phyloP scores from a whole-genome alignment of 257 asterid genomes.

The Solanum pinnatisectum region DNA sequence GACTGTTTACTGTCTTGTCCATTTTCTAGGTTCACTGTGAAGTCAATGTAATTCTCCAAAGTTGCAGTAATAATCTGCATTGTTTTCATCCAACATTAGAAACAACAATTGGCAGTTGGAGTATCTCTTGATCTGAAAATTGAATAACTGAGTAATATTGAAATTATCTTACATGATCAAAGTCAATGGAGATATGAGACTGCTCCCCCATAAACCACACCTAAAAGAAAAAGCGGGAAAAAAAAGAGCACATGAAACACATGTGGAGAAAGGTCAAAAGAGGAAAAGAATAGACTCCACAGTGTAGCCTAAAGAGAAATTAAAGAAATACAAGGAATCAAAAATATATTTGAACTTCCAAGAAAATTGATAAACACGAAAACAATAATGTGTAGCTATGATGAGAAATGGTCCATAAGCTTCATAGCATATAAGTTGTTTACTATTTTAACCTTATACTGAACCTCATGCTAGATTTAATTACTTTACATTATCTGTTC shows the following conservation, averaged over 20 bases:
- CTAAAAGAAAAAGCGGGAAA: background rate
- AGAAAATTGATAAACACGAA: background rate
- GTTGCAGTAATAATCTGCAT: slow-evolving; percentile 35
- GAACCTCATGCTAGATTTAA: background rate
- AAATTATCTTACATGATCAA: slow-evolving; percentile 32
- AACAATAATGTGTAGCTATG: background rate
- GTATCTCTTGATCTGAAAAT: background rate
- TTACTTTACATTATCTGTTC: background rate
- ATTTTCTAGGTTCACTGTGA: slow-evolving; percentile 11
- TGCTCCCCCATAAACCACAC: slow-evolving; percentile 43
- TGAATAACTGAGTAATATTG: background rate
- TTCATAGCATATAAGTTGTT: background rate
- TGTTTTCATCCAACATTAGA: background rate
- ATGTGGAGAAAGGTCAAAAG: background rate
- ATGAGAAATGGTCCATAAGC: background rate
- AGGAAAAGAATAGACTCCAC: background rate
- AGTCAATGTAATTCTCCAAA: slow-evolving; percentile 35
- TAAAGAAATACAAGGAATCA: background rate
- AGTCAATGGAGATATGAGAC: slow-evolving; percentile 42
- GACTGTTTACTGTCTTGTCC: slow-evolving; percentile 1
- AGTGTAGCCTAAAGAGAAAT: background rate
- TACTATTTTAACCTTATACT: background rate
- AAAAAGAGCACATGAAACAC: background rate
- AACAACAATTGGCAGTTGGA: background rate
- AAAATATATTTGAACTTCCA: background rate